Base-by-base conservation (phyloP, 768 basidiomycete genomes). In the Termitomyces sp. region DNA sequence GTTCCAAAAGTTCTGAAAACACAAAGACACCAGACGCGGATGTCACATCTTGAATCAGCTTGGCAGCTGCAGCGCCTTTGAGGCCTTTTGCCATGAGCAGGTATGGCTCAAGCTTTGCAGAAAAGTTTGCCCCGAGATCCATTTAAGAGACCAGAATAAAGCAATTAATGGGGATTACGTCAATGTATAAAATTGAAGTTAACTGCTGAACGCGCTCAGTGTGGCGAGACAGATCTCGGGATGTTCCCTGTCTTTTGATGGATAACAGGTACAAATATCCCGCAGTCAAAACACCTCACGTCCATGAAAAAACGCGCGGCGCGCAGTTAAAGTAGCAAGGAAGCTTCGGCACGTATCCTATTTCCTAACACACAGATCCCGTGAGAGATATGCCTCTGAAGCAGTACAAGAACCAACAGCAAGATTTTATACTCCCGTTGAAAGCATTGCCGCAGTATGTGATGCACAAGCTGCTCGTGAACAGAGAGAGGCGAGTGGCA, bases 41-140 rank as follows among this genome's bases (percentile, higher is more conserved):
- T 25, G 89, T 94, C 54, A 87, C 95, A 66, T 97, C 89, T 64
- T 85, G 80, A 30, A 95, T 73, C 54, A 95, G 82, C 67, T 95
- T 94, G 6, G 92, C 94, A 0, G 94, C 94, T 0, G 90, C 92
- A 0, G 93, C 93, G 1, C 96, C 96, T 66, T 92, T 95, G 10
- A 90, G 83, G 0, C 91, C 90, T 68, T 95, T 94, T 3, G 88
- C 92, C 74, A 98, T 92, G 58, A 98, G 81, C 42, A 97, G 70
- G 71, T 89, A 97, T 0, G 94, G 93, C 72, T 98, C 94, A 11
- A 94, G 78, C 63, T 88, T 91, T 16, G 84, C 75, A 5, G 81
- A 68, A 54, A 84, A 83, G 66, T 83, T 82, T 27, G 79, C 72
- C 56, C 83, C 83, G 7, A 86, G 69, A 61, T 89, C 86, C 85